phyloP scores from a whole-genome alignment of 345 rosid species.

The Eutrema heterophyllum region DNA sequence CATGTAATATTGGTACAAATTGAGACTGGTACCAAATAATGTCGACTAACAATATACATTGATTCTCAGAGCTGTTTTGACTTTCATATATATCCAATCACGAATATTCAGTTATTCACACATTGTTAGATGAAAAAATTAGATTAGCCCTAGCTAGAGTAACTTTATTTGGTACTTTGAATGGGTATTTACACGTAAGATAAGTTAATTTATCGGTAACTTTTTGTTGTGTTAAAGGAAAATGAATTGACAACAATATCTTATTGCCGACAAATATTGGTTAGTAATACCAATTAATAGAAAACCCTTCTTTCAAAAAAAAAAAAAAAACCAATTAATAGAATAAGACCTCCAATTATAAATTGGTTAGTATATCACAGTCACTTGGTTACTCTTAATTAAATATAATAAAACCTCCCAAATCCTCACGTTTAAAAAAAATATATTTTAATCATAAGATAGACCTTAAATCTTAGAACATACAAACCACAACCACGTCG shows the following conservation, averaged over 20 bases:
- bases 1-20: not conserved
- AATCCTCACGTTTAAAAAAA: conserved; percentile 4
- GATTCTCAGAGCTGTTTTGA: not conserved
- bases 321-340: conserved; percentile 3
- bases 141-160: not conserved
- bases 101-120: not conserved
- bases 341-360: conserved; percentile 22
- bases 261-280: conserved; percentile 18
- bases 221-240: not conserved
- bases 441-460: not conserved
- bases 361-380: conserved; percentile 28
- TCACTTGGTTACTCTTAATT: conserved; percentile 15
- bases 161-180: not conserved
- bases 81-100: not conserved
- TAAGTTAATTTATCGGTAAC: not conserved
- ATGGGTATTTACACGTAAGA: not conserved
- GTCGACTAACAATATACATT: not conserved
- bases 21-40: not conserved
- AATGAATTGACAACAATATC: conserved; percentile 7
- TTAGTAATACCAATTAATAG: conserved; percentile 16
- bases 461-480: not conserved
- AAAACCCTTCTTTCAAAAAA: not conserved
- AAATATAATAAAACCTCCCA: conserved; percentile 17
- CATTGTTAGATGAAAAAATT: not conserved
- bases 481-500: not conserved